Evolutionary conservation across 306 rosid species (phyloP), one percentile per base, ranked within the genome.

Genomic region (Vicia faba): DNA sequence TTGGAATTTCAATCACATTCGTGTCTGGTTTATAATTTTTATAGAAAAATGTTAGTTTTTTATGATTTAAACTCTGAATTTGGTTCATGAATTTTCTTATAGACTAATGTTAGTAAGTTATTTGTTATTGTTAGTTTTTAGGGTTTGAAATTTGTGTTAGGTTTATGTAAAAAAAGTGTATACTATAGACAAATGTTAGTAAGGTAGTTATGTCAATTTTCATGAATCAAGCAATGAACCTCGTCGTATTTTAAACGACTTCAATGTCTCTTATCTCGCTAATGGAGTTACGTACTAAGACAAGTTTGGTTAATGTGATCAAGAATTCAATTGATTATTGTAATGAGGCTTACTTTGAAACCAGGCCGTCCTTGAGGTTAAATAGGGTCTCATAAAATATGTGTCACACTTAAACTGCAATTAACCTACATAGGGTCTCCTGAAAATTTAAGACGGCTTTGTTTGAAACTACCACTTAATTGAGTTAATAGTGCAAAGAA

Each of bases 341-440:
- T 61, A 14, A 67, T 20, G 38, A 50, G 13, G 35, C 46, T 49
- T 51, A 16, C 48, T 70, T 71, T 5, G 39, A 5, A 25, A 70
- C 12, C 19, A 23, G 16, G 23, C 23, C 23, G 1, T 20, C 23
- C 2, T 20, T 20, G 23, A 20, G 23, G 23, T 20, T 20, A 20
- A 20, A 20, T 20, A 1, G 23, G 23, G 2, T 20, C 23, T 20
- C 23, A 20, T 20, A 20, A 20, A 20, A 20, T 20, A 20, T 20
- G 1, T 20, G 23, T 20, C 23, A 20, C 23, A 20, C 1, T 20
- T 20, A 20, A 20, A 20, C 23, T 20, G 23, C 23, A 20, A 20
- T 20, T 20, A 20, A 20, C 23, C 23, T 20, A 20, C 23, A 20
- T 20, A 20, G 23, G 23, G 23, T 20, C 23, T 20, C 23, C 23